These are phyloP conservation scores for Chiua virens DNA, from an alignment of 768 basidiomycete species.

Conservation along the genomic window DNA sequence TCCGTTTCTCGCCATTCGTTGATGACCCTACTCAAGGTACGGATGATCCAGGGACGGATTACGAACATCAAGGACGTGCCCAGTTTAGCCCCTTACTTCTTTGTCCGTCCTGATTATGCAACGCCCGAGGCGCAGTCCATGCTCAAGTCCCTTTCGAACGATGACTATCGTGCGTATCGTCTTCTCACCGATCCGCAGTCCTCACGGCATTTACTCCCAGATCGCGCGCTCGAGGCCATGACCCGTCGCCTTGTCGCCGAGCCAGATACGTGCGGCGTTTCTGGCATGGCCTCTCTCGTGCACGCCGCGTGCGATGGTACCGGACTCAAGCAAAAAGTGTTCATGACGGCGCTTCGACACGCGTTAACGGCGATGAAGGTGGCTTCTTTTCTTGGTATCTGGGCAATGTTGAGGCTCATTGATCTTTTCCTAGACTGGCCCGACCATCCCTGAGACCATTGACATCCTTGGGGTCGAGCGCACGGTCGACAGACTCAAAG, in stretches of 20 bases:
- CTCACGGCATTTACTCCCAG: not conserved
- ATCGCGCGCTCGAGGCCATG: slow-evolving; percentile 6
- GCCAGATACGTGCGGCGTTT: not conserved
- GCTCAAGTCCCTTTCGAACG: slow-evolving; percentile 40
- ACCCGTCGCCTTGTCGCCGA: slow-evolving; percentile 2
- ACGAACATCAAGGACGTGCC: slow-evolving; percentile 73
- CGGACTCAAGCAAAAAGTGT: slow-evolving; percentile 44
- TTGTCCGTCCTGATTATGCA: slow-evolving; percentile 62
- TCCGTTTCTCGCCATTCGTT: slow-evolving; percentile 14
- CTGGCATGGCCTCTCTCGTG: slow-evolving; percentile 38
- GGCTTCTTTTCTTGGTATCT: slow-evolving; percentile 11
- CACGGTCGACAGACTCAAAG: slow-evolving; percentile 17
- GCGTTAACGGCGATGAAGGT: slow-evolving; percentile 86
- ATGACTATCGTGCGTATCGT: slow-evolving; percentile 44
- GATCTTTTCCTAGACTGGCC: slow-evolving; percentile 36
- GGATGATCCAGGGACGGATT: slow-evolving; percentile 68
- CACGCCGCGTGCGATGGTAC: slow-evolving; percentile 44
- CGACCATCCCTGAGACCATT: slow-evolving; percentile 41
- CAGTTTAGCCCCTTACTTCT: slow-evolving; percentile 71
- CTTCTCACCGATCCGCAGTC: not conserved
- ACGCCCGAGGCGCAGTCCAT: slow-evolving; percentile 57
- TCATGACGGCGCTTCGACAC: slow-evolving; percentile 75
- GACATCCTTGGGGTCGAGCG: slow-evolving; percentile 36
- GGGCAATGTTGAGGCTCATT: not conserved
- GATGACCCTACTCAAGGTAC: not conserved